A percentile compares a stretch with the other conserved stretches of the same genome.
Evolutionary conservation across 345 rosid genomes (phyloP).

Genomic region (Populus ilicifolia): DNA sequence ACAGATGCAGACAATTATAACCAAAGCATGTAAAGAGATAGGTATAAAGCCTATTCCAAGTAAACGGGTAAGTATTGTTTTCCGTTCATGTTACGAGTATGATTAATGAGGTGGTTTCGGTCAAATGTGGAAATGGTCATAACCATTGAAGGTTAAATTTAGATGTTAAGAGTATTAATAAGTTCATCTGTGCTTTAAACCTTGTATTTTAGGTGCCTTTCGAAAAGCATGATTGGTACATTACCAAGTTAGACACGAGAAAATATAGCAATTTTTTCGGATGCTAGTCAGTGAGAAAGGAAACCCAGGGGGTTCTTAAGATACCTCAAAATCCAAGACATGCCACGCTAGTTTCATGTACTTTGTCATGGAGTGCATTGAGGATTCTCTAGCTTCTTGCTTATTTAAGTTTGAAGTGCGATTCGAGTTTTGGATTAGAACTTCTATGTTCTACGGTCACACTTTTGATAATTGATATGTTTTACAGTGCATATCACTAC

Average conservation of each 20-base stretch:
- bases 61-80: slow-evolving; percentile 56
- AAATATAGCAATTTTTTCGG: background rate
- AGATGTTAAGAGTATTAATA: background rate
- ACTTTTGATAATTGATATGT: background rate
- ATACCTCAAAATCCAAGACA: too few species aligned
- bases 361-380: background rate
- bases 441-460: background rate
- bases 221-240: background rate
- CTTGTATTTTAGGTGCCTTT: background rate
- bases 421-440: background rate
- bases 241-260: background rate
- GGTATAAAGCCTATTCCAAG: slow-evolving; percentile 78
- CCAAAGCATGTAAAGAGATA: slow-evolving; percentile 80
- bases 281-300: background rate
- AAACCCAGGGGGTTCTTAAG: background rate
- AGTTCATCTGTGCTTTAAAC: background rate
- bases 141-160: background rate
- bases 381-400: background rate
- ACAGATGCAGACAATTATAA: slow-evolving; percentile 92
- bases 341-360: too few species aligned
- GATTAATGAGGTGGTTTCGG: background rate
- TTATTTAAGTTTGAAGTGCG: background rate
- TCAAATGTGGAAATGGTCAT: background rate
- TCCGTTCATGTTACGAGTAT: background rate
- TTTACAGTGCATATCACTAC: slow-evolving; percentile 75